A percentile compares a stretch with the other conserved stretches of the same genome.
phyloP scores from a whole-genome alignment of 2,329 filamentous ascomycete genomes.

The Onygenales sp. region DNA sequence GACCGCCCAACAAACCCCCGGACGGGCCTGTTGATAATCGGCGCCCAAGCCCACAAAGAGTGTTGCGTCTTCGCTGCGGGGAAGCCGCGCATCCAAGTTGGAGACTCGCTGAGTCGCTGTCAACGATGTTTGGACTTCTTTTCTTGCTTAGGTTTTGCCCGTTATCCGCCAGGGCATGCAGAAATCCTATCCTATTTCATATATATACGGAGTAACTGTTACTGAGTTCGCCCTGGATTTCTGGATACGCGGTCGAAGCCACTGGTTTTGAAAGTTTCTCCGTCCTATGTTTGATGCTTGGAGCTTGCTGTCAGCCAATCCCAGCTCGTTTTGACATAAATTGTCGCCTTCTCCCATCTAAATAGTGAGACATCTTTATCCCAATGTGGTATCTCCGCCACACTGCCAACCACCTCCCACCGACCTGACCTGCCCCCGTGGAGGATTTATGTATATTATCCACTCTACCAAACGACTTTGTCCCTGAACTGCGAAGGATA shows the following conservation, averaged over 20 bases:
- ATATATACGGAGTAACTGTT: no score
- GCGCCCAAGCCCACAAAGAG: not conserved
- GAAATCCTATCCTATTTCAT: no score
- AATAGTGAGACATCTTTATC: not conserved
- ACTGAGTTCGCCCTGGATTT: not conserved
- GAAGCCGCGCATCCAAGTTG: not conserved
- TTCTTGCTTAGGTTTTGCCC: not conserved
- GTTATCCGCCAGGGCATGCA: not conserved
- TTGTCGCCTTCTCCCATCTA: not conserved
- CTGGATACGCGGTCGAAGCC: not conserved
- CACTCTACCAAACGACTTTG: not conserved
- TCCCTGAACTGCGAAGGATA: not conserved
- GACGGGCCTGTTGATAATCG: no score
- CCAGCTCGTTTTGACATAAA: not conserved
- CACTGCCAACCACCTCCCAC: not conserved
- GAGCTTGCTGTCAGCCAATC: not conserved
- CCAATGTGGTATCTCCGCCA: not conserved
- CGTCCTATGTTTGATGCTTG: not conserved
- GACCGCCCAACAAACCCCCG: no score
- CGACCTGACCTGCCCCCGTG: not conserved
- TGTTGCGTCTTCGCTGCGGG: not conserved
- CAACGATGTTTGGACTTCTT: not conserved
- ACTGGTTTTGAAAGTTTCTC: not conserved
- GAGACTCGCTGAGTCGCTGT: no score
- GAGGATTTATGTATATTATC: not conserved